Percentiles rank a stretch among this genome's conserved stretches.
These are phyloP conservation scores for Primulina huaijiensis DNA, from an alignment of 257 asterid species.

Conservation along the genomic window DNA sequence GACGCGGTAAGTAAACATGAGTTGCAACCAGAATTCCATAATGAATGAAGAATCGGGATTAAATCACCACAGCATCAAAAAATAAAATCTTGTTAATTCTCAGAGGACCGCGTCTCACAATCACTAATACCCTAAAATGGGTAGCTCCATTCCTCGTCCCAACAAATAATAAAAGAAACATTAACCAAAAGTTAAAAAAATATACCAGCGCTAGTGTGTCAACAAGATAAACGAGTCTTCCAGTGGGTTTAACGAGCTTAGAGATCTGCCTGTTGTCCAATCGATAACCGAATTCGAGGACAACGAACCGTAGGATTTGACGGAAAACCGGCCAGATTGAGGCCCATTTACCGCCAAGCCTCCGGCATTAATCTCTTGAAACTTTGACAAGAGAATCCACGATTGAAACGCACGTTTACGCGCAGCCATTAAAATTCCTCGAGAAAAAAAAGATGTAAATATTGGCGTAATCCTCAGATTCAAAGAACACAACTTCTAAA, in stretches of 20 bases:
- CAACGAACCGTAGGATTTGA: conserved; percentile 28
- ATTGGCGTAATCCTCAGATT: neutral
- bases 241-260: conserved; percentile 40
- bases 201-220: conserved; percentile 58
- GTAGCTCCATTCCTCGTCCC: neutral
- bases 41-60: neutral
- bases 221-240: conserved; percentile 45
- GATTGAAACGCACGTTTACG: conserved; percentile 34
- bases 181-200: neutral
- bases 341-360: conserved; percentile 16
- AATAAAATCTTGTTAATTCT: neutral
- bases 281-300: conserved; percentile 31
- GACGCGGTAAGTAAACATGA: neutral
- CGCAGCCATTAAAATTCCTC: conserved; percentile 26
- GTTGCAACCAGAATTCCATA: neutral
- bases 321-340: conserved; percentile 7
- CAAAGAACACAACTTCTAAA: neutral
- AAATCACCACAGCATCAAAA: neutral
- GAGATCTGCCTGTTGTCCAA: conserved; percentile 43
- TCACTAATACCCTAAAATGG: neutral
- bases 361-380: conserved; percentile 25
- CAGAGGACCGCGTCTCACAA: neutral
- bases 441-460: neutral
- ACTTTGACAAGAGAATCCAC: conserved; percentile 28
- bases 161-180: neutral